Evolutionary conservation across 2,329 filamentous ascomycete species (phyloP), one percentile per base, ranked within the genome.

Genomic region (Diaporthe sp.): DNA sequence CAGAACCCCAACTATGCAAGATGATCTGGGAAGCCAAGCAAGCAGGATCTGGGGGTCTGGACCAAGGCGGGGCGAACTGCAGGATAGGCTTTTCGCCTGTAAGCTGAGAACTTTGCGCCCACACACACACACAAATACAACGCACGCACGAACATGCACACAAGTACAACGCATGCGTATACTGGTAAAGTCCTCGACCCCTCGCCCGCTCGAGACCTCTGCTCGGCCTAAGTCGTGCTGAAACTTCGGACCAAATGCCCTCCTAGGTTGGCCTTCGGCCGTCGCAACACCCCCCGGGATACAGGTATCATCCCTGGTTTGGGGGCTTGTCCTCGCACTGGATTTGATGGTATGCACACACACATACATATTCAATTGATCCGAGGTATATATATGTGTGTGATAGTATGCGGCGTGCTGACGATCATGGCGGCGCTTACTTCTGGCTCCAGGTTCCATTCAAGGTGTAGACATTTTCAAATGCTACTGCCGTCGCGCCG

Each of bases 171-270:
- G 35, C 35, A 47, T 44, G 39, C 25, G 8, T 47, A 19, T 63
- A 12, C 25, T 22, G 59, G 58, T 22, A 15, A 32, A n/a, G n/a
- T 8, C 53, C 22, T 17, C 37, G 27, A 17, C 59, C 59, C 27
- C 61, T 17, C 25, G 19, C 59, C 39, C 39, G 39, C 59, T n/a
- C 59, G 59, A 65, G 59, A 6, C n/a, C 42, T 15, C 25, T 22
- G 27, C 42, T 35, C 44, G 61, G 61, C 61, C 61, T 66, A 66
- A 22, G 30, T 37, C 44, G 44, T 51, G 32, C 63, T 66, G 63
- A 66, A 66, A 66, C 44, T 66, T 66, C 44, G 63, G 63, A 66
- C 63, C 63, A 66, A 19, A 19, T 37, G 44, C 63, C 63, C 42
- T 51, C 63, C 37, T 44, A 17, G 30, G 32, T 32, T 25, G 19